These are phyloP conservation scores for Syzygium oleosum DNA, from an alignment of 345 rosid genomes.

Conservation along the genomic window DNA sequence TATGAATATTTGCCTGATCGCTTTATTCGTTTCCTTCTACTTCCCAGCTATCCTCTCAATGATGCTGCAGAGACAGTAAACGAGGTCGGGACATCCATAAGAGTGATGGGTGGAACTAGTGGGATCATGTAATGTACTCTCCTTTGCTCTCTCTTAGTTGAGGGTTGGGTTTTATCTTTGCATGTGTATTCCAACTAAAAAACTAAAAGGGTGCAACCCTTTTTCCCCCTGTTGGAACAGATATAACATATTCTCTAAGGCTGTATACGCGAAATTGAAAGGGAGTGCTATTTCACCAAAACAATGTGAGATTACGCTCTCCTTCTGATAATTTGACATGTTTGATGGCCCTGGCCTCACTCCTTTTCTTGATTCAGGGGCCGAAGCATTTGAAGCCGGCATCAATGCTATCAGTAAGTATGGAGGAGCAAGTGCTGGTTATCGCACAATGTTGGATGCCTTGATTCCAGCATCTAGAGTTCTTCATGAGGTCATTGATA, in stretches of 20 bases:
- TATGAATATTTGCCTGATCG: neutral
- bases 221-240: slow-evolving; percentile 20
- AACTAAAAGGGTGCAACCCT: neutral
- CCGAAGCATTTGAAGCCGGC: slow-evolving; percentile 72
- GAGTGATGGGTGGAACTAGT: slow-evolving; percentile 79
- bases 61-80: slow-evolving; percentile 87
- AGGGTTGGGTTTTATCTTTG: neutral
- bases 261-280: slow-evolving; percentile 72
- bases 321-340: neutral
- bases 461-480: slow-evolving; percentile 82
- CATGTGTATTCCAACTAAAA: neutral
- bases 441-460: slow-evolving; percentile 81
- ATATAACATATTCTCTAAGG: slow-evolving; percentile 71
- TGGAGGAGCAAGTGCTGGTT: slow-evolving; percentile 89
- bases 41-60: slow-evolving; percentile 81
- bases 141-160: neutral
- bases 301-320: slow-evolving; percentile 50
- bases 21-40: neutral
- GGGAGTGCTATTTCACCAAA: slow-evolving; percentile 42
- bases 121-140: slow-evolving; percentile 58
- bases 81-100: slow-evolving; percentile 75
- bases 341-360: slow-evolving; percentile 1
- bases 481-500: slow-evolving; percentile 60
- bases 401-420: slow-evolving; percentile 81
- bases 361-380: slow-evolving; percentile 50